These are phyloP conservation scores for Purpureocillium lavendulum DNA, from an alignment of 2,329 filamentous ascomycete genomes.

Conservation along the genomic window DNA sequence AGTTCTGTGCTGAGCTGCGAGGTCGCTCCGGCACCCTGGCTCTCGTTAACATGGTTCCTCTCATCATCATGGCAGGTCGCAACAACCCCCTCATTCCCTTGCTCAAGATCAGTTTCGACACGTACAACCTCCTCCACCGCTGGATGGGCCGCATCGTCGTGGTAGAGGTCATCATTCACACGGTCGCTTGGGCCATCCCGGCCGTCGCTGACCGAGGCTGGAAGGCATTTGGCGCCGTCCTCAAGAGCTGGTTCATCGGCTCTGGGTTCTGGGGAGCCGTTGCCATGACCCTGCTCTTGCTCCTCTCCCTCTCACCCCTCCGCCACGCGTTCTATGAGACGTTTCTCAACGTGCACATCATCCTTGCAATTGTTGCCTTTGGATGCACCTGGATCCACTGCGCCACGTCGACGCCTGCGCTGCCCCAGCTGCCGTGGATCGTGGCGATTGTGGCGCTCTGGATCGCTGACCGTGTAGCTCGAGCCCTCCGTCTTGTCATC, in stretches of 20 bases:
- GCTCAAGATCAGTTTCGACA: slow-evolving; percentile 87
- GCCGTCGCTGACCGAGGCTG: slow-evolving; percentile 58
- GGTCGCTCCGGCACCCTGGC: slow-evolving; percentile 79
- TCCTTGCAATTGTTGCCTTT: slow-evolving; percentile 61
- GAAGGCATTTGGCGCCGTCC: slow-evolving; percentile 45
- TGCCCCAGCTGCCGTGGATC: slow-evolving; percentile 68
- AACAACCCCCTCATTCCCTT: slow-evolving; percentile 86
- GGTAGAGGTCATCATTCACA: slow-evolving; percentile 60
- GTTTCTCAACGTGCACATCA: slow-evolving; percentile 80
- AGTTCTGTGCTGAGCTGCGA: slow-evolving; percentile 72
- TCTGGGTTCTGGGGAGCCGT: slow-evolving; percentile 55
- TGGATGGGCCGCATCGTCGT: slow-evolving; percentile 74
- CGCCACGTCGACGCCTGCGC: slow-evolving; percentile 53
- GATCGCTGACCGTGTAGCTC: slow-evolving; percentile 59
- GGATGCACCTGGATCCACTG: slow-evolving; percentile 74
- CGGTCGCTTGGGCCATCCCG: slow-evolving; percentile 65
- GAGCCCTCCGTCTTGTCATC: slow-evolving; percentile 55
- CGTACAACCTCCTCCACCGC: slow-evolving; percentile 68
- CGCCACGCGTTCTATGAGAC: slow-evolving; percentile 97
- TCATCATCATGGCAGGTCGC: slow-evolving; percentile 79
- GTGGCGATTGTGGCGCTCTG: slow-evolving; percentile 69
- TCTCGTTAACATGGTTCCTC: slow-evolving; percentile 83
- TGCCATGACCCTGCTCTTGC: slow-evolving; percentile 55
- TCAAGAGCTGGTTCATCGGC: slow-evolving; percentile 53
- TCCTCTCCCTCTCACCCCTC: slow-evolving; percentile 69